These are phyloP conservation scores for Nadsonia starkeyi-henricii DNA, from an alignment of 1,139 yeast genomes.

Conservation along the genomic window DNA sequence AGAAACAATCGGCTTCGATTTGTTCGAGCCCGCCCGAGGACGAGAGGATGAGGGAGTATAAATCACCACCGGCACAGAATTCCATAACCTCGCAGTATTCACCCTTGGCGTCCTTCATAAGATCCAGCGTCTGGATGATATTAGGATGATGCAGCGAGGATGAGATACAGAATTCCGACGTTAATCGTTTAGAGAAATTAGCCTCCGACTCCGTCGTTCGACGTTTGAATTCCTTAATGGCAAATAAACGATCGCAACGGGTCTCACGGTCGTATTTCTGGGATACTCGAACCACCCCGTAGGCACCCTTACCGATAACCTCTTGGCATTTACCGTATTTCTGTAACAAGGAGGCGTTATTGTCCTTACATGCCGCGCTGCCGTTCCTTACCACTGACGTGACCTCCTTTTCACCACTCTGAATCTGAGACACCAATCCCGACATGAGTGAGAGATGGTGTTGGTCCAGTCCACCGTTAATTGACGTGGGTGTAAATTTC, in stretches of 20 bases:
- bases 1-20: conserved; percentile 86
- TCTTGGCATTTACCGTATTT: conserved; percentile 74
- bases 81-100: conserved; percentile 65
- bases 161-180: conserved; percentile 75
- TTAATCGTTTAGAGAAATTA: conserved; percentile 52
- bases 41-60: conserved; percentile 42
- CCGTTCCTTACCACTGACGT: conserved; percentile 9
- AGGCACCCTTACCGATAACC: conserved; percentile 72
- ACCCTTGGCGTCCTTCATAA: conserved; percentile 76
- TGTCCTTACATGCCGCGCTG: conserved; percentile 15
- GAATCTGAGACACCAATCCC: conserved; percentile 14
- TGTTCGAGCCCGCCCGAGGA: conserved; percentile 56
- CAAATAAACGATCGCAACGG: conserved; percentile 40
- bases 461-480: not conserved
- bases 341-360: conserved; percentile 33
- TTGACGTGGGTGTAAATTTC: not conserved
- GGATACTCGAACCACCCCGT: conserved; percentile 68
- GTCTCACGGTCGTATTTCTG: conserved; percentile 33
- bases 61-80: conserved; percentile 30
- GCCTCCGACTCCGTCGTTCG: conserved; percentile 40
- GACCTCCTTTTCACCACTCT: conserved; percentile 11
- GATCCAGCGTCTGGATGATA: conserved; percentile 72
- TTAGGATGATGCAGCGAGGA: conserved; percentile 64
- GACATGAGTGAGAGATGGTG: conserved; percentile 17
- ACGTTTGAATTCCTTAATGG: conserved; percentile 65